These are phyloP conservation scores for Saccharata proteae DNA, from an alignment of 2,329 filamentous ascomycete species.

Conservation along the genomic window DNA sequence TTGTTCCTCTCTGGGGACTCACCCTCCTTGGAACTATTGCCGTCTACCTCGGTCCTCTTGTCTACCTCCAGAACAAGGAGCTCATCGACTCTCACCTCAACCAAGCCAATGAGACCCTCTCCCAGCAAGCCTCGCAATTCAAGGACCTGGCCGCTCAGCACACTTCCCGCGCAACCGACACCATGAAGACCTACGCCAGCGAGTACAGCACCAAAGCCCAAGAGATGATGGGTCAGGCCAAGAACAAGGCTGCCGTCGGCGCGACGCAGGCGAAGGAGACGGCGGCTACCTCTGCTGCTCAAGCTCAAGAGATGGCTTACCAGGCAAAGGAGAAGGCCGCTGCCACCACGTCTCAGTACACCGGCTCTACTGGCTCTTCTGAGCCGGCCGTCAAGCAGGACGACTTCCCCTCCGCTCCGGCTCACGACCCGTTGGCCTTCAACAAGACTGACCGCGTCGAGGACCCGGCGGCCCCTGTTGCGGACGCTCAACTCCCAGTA, in stretches of 20 bases:
- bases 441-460: too few relatives aligned
- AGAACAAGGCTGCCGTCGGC: slow-evolving; percentile 7
- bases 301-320: slow-evolving; percentile 1
- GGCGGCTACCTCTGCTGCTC: too few relatives aligned
- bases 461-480: too few relatives aligned
- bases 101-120: slow-evolving; percentile 41
- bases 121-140: slow-evolving; percentile 47
- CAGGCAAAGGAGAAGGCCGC: background rate
- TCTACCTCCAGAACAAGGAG: slow-evolving; percentile 55
- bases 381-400: slow-evolving; percentile 25
- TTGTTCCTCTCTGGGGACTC: slow-evolving; percentile 54
- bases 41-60: slow-evolving; percentile 47
- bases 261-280: background rate
- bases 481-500: too few relatives aligned
- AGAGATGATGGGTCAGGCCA: slow-evolving; percentile 30
- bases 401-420: slow-evolving; percentile 20
- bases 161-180: slow-evolving; percentile 44
- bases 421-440: slow-evolving; percentile 16
- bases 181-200: slow-evolving; percentile 46
- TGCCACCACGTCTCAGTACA: background rate
- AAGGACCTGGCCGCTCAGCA: slow-evolving; percentile 49
- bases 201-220: slow-evolving; percentile 50
- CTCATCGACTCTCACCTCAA: slow-evolving; percentile 49
- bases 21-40: slow-evolving; percentile 43
- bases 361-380: slow-evolving; percentile 15